Conservation (phyloP, 805 yeast genomes). For the Lipomyces sp. region DNA sequence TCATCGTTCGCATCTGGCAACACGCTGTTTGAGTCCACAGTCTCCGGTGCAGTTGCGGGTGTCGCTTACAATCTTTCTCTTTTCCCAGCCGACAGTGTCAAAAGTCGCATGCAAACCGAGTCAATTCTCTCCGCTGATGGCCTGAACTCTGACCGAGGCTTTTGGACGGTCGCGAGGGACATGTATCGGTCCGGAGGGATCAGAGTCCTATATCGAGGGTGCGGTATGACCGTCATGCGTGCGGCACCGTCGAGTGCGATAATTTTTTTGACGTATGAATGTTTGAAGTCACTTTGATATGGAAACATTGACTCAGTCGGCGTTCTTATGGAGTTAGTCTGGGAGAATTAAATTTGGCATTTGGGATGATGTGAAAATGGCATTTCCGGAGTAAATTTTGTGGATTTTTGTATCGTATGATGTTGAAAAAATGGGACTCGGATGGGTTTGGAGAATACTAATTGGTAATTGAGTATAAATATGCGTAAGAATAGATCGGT, state of each 20-base stretch:
- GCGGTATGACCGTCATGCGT: slow-evolving; percentile 78
- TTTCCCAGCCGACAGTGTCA: slow-evolving; percentile 90
- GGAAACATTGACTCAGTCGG: not conserved
- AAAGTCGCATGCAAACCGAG: slow-evolving; percentile 79
- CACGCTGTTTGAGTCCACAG: slow-evolving; percentile 59
- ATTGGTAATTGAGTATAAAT: not conserved
- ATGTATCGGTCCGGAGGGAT: slow-evolving; percentile 63
- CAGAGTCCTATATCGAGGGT: slow-evolving; percentile 76
- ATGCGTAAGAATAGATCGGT: not conserved
- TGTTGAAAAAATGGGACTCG: not conserved
- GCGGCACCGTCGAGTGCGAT: slow-evolving; percentile 90
- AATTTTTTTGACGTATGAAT: slow-evolving; percentile 79
- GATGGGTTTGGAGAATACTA: not conserved
- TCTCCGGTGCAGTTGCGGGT: slow-evolving; percentile 89
- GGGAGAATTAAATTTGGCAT: not conserved
- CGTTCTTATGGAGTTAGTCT: not conserved
- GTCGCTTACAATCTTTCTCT: slow-evolving; percentile 75
- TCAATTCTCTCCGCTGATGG: slow-evolving; percentile 46
- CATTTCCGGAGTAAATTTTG: not conserved
- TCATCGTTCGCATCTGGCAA: slow-evolving; percentile 37
- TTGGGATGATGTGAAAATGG: not conserved
- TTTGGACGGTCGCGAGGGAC: slow-evolving; percentile 49
- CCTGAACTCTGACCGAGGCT: slow-evolving; percentile 43
- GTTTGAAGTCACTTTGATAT: slow-evolving; percentile 18
- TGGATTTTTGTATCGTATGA: not conserved